Percentiles rank a stretch among this genome's conserved stretches.
phyloP scores from a whole-genome alignment of 2,329 filamentous ascomycete genomes.

The Sclerotinia borealis region DNA sequence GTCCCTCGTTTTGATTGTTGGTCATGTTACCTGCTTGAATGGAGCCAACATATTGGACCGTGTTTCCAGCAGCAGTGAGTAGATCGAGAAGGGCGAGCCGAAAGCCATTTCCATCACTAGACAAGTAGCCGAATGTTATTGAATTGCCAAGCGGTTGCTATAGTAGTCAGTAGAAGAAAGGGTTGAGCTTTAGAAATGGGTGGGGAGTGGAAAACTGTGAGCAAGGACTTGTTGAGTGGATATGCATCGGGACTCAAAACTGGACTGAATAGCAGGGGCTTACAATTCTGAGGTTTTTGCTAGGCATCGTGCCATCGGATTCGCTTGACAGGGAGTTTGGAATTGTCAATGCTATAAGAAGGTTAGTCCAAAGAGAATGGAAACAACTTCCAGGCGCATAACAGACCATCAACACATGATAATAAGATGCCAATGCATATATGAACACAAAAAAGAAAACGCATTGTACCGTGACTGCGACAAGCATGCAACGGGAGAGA shows the following conservation, averaged over 20 bases:
- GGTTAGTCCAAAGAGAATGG: background rate
- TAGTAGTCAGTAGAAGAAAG: background rate
- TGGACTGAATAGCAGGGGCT: background rate
- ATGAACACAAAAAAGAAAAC: background rate
- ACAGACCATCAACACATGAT: constrained; percentile 7
- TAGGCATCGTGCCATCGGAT: background rate
- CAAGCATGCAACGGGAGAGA: background rate
- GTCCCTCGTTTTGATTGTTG: constrained; percentile 33
- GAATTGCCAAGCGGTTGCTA: constrained; percentile 34
- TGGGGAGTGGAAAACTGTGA: background rate
- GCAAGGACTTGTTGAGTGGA: background rate
- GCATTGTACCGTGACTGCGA: background rate
- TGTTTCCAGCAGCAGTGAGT: constrained; percentile 23
- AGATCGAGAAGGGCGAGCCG: constrained; percentile 28
- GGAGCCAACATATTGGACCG: constrained; percentile 32
- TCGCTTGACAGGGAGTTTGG: background rate
- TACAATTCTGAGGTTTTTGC: constrained; percentile 6
- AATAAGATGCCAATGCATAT: constrained; percentile 4
- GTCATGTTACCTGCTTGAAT: constrained; percentile 31
- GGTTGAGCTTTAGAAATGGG: background rate
- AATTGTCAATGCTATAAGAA: background rate
- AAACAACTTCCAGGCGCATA: background rate
- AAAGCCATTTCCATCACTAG: constrained; percentile 35
- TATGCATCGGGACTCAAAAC: background rate
- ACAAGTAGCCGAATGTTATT: constrained; percentile 34